These are phyloP conservation scores for Alternaria panax DNA, from an alignment of 2,329 filamentous ascomycete species.

Conservation along the genomic window DNA sequence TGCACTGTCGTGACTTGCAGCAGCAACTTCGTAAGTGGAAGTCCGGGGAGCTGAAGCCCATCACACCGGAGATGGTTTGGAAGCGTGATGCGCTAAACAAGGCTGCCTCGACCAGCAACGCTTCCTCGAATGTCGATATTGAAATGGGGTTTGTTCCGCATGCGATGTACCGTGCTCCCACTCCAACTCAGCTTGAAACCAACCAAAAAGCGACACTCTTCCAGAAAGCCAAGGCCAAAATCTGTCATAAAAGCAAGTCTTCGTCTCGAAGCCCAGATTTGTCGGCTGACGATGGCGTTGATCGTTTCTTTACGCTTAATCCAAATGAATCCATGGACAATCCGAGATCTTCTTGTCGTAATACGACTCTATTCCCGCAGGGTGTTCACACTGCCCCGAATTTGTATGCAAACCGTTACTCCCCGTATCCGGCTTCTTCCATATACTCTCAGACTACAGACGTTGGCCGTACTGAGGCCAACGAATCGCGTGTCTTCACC, in stretches of 20 bases:
- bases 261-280: neutral
- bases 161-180: neutral
- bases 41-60: slow-evolving; percentile 14
- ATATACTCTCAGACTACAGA: neutral
- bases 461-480: neutral
- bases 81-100: slow-evolving; percentile 4
- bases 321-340: neutral
- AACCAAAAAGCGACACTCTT: slow-evolving; percentile 4
- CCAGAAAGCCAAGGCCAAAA: slow-evolving; percentile 3
- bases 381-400: neutral
- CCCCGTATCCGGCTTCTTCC: neutral
- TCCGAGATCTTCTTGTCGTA: neutral
- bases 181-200: neutral
- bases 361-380: neutral
- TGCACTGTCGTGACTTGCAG: slow-evolving; percentile 5
- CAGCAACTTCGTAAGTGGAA: slow-evolving; percentile 17
- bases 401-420: neutral
- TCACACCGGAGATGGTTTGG: slow-evolving; percentile 15
- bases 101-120: neutral
- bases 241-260: neutral
- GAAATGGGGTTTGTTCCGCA: neutral
- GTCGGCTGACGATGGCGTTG: neutral
- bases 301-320: slow-evolving; percentile 12
- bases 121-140: slow-evolving; percentile 1
- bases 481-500: slow-evolving; percentile 1